Evolutionary conservation across 1,139 yeast genomes (phyloP).

Genomic region (Kurtzmaniella quercitrusa): DNA sequence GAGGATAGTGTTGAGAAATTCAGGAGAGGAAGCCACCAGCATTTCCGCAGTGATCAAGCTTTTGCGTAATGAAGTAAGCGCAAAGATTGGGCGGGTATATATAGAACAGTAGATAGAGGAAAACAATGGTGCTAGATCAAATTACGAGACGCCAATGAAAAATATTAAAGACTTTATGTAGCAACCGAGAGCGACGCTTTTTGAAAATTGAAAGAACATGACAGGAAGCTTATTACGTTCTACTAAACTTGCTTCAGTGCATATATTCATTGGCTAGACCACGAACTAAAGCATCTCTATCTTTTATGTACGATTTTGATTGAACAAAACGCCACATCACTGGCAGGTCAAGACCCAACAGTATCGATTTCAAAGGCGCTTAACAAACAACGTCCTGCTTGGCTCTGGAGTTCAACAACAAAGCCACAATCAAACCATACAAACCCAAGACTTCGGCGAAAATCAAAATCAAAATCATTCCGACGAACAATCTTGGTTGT

Average conservation of each 20-base stretch:
- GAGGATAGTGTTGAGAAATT: constrained; percentile 23
- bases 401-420: constrained; percentile 95
- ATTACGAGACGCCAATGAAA: neutral
- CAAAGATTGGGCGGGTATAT: constrained; percentile 39
- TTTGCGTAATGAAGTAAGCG: constrained; percentile 31
- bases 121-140: neutral
- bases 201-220: constrained; percentile 1
- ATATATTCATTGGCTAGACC: no score
- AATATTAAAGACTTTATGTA: neutral
- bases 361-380: constrained; percentile 11
- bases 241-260: no score
- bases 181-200: neutral
- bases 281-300: neutral
- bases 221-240: neutral
- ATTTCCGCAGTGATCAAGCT: constrained; percentile 21
- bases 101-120: constrained; percentile 13
- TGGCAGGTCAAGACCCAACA: neutral
- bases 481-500: constrained; percentile 95
- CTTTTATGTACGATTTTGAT: neutral
- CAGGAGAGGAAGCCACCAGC: constrained; percentile 20
- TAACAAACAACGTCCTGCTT: constrained; percentile 85
- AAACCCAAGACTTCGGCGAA: constrained; percentile 97
- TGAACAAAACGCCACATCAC: neutral
- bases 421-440: constrained; percentile 96
- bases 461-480: constrained; percentile 89